Base-by-base conservation (phyloP, 345 rosid genomes). In the Salix purpurea region DNA sequence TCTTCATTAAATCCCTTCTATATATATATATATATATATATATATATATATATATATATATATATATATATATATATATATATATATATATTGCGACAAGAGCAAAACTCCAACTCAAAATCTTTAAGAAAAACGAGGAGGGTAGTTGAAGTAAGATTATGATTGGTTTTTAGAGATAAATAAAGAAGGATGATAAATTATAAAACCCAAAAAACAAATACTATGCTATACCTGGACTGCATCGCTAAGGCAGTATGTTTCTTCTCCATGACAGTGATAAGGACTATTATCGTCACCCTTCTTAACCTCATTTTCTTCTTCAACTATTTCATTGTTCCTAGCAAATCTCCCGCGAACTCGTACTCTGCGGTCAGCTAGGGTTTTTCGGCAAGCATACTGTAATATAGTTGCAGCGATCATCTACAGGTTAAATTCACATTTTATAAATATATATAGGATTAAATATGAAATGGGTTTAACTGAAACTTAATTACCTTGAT, bases 331-430 rank as follows among this genome's bases (percentile, higher is more conserved):
- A 71, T 52, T 88, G 83, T 94, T 94, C 83, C 93, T 84, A 0
- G 97, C 98, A 78, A 94, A 94, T 82, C 98, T 84, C 28, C 98
- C 97, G 0, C 97, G 90, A n/a, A 94, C 88, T 61, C 98, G 89
- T 71, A 92, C 94, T 69, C 98, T 86, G 56, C 97, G 77, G 77
- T 94, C 97, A 14, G 98, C 98, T 70, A 94, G 86, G 84, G 96
- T 89, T 88, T 94, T 92, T 21, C 96, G 96, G 70, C 98, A 94
- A 28, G 93, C 93, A 77, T 94, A 94, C 97, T 94, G 87, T 80
- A 74, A 37, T 44, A 5, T 68, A 5, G 50, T 3, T 14, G 24
- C 12, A 18, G 15, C 8, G 34, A 66, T 66, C 9, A 18, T 30
- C 19, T 5, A 34, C 15, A 66, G 24, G 26, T 56, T 56, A 56